These are phyloP conservation scores for Colletotrichum eremochloae DNA, from an alignment of 2,329 filamentous ascomycete species.

Conservation along the genomic window DNA sequence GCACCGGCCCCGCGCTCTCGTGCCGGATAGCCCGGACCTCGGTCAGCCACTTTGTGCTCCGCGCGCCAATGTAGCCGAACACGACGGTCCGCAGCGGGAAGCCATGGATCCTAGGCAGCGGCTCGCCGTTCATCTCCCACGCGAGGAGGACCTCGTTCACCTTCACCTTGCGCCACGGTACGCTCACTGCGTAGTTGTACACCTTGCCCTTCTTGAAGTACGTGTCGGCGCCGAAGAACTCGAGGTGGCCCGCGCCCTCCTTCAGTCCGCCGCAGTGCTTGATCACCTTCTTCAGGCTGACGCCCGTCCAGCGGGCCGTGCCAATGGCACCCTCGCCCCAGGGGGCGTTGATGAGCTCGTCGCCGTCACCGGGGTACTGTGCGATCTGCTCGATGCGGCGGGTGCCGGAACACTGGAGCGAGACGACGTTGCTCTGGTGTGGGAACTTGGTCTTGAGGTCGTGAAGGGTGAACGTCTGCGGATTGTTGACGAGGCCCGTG, in stretches of 20 bases:
- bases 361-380: slow-evolving; percentile 75
- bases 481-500: slow-evolving; percentile 72
- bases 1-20: slow-evolving; percentile 71
- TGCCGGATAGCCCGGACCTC: slow-evolving; percentile 70
- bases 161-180: slow-evolving; percentile 77
- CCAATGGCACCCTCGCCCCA: slow-evolving; percentile 79
- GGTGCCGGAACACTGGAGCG: slow-evolving; percentile 77
- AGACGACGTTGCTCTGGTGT: slow-evolving; percentile 67
- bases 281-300: slow-evolving; percentile 77
- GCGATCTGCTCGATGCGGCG: slow-evolving; percentile 77
- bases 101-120: slow-evolving; percentile 75
- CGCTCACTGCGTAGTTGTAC: slow-evolving; percentile 76
- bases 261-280: slow-evolving; percentile 75
- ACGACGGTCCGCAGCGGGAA: slow-evolving; percentile 73
- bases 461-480: slow-evolving; percentile 67
- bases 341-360: slow-evolving; percentile 67
- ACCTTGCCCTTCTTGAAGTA: slow-evolving; percentile 77
- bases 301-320: slow-evolving; percentile 73
- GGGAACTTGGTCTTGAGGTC: slow-evolving; percentile 77
- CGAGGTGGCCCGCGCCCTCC: slow-evolving; percentile 69
- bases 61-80: slow-evolving; percentile 75
- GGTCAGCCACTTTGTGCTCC: slow-evolving; percentile 74
- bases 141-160: slow-evolving; percentile 75
- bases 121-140: slow-evolving; percentile 79
- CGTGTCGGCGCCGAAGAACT: slow-evolving; percentile 78